Evolutionary conservation across 352 stramenopile genomes (phyloP).

Genomic region (Globisporangium polare): DNA sequence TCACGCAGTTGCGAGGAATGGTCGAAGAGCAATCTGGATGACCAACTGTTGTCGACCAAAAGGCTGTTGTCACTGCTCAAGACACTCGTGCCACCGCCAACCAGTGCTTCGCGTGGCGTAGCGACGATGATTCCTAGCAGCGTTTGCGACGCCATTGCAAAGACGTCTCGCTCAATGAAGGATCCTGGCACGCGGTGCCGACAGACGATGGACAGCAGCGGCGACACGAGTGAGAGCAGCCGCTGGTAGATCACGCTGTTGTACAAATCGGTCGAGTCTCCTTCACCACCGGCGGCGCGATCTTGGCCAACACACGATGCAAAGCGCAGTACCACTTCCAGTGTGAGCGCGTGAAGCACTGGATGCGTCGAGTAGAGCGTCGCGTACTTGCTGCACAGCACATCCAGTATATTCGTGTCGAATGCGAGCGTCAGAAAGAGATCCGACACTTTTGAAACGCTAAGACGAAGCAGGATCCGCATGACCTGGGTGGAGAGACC

Average conservation of each 20-base stretch:
- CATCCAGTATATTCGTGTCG: conserved; percentile 48
- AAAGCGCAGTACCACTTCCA: conserved; percentile 42
- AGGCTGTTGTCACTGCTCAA: conserved; percentile 33
- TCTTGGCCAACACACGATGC: neutral
- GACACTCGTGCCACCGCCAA: conserved; percentile 18
- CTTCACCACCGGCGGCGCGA: neutral
- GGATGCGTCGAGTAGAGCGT: conserved; percentile 34
- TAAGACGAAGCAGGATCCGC: conserved; percentile 46
- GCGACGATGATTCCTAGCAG: conserved; percentile 29
- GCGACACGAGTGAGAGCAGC: conserved; percentile 31
- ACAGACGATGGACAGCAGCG: conserved; percentile 43
- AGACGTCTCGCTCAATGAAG: conserved; percentile 41
- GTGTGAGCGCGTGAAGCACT: conserved; percentile 38
- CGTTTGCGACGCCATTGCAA: conserved; percentile 32
- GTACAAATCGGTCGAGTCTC: conserved; percentile 8
- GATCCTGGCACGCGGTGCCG: conserved; percentile 52
- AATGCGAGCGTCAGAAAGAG: conserved; percentile 57
- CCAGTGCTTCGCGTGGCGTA: conserved; percentile 21
- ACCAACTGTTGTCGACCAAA: conserved; percentile 43
- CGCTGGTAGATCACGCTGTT: conserved; percentile 30
- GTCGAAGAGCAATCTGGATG: conserved; percentile 55
- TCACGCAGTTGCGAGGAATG: conserved; percentile 41
- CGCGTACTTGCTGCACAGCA: conserved; percentile 46
- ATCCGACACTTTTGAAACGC: conserved; percentile 34
- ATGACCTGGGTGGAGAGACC: conserved; percentile 34